Conservation (phyloP, 176 grass and related monocot genomes). For the Urochloa ruziziensis region DNA sequence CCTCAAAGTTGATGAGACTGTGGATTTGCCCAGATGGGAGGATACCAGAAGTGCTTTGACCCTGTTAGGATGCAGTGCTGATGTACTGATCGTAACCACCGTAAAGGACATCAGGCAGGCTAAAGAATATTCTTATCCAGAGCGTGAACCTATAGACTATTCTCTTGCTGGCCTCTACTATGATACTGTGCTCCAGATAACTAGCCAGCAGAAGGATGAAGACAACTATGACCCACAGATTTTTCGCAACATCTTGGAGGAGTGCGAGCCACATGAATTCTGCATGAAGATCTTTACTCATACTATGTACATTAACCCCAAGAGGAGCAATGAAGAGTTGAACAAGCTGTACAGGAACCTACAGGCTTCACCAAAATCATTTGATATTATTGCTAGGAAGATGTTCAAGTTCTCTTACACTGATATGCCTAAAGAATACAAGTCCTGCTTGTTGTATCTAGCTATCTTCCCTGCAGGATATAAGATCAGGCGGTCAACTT, state of each 20-base stretch:
- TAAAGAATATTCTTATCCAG: neutral
- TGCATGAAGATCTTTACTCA: slow-evolving; percentile 24
- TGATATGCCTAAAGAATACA: neutral
- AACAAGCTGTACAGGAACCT: neutral
- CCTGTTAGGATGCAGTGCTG: rapidly evolving
- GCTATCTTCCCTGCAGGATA: neutral
- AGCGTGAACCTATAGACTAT: neutral
- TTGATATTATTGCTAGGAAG: neutral
- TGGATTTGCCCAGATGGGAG: neutral
- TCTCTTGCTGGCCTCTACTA: slow-evolving; percentile 5
- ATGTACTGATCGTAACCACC: neutral
- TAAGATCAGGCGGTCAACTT: neutral
- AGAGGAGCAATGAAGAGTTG: slow-evolving; percentile 1
- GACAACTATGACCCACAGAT: neutral
- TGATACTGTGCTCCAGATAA: neutral
- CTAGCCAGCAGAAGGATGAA: neutral
- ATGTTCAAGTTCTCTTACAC: slow-evolving; percentile 2
- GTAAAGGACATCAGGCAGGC: neutral
- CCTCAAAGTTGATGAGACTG: neutral
- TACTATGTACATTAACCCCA: slow-evolving; percentile 5
- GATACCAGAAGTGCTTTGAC: neutral
- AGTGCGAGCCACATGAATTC: neutral
- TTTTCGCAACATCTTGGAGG: neutral
- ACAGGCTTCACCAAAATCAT: neutral
- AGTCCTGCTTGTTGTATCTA: slow-evolving; percentile 24